Percentiles rank a stretch among this genome's conserved stretches.
phyloP scores from a whole-genome alignment of 768 basidiomycete genomes.

The Lyophyllum semitale region DNA sequence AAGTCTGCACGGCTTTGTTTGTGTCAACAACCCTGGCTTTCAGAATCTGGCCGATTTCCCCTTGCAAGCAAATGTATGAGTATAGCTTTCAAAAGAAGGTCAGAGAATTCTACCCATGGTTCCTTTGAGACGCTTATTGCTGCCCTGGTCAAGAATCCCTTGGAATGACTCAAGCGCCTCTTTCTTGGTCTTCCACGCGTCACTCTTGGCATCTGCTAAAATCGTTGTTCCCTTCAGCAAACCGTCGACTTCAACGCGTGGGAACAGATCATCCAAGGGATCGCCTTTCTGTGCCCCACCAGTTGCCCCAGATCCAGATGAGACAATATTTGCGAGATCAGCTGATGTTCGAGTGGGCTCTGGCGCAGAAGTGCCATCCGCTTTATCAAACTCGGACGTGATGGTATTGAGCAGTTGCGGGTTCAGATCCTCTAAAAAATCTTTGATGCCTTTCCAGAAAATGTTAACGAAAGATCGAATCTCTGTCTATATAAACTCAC shows the following conservation, averaged over 20 bases:
- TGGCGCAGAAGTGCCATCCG: conserved; percentile 74
- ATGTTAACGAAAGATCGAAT: not conserved
- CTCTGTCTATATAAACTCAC: conserved; percentile 39
- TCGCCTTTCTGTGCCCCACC: conserved; percentile 48
- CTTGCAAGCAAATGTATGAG: conserved; percentile 36
- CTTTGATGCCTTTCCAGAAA: conserved; percentile 70
- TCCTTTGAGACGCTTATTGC: conserved; percentile 90
- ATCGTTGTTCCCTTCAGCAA: conserved; percentile 84
- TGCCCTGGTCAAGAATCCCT: conserved; percentile 83
- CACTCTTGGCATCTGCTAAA: conserved; percentile 82
- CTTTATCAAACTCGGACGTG: conserved; percentile 89
- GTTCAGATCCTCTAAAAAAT: conserved; percentile 92
- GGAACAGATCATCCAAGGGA: conserved; percentile 92
- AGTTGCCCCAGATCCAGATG: conserved; percentile 42
- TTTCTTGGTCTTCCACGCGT: conserved; percentile 96
- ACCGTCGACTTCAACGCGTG: conserved; percentile 89
- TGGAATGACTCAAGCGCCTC: conserved; percentile 88
- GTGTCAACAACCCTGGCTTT: conserved; percentile 89
- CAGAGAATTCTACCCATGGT: conserved; percentile 67
- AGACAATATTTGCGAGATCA: conserved; percentile 62
- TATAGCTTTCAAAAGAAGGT: conserved; percentile 1
- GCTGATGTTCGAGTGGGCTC: conserved; percentile 76
- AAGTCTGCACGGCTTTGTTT: conserved; percentile 90
- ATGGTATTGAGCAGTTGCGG: conserved; percentile 92
- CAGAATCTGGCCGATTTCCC: conserved; percentile 87